Evolutionary conservation across 345 rosid genomes (phyloP).

Genomic region (Kandelia obovata): DNA sequence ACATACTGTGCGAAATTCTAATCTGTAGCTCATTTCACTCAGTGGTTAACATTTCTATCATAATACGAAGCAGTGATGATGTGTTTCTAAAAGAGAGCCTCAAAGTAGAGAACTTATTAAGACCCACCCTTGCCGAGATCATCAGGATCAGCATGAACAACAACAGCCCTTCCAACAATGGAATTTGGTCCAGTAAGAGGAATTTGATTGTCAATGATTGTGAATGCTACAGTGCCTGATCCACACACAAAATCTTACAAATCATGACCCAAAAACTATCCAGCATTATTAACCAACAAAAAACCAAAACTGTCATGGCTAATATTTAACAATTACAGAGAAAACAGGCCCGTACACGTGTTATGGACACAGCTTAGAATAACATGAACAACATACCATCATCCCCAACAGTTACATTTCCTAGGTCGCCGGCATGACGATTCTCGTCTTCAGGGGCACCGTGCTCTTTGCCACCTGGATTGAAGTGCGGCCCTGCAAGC

Average conservation of each 20-base stretch:
- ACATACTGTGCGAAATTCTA: too few species aligned
- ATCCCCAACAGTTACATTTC: slow-evolving; percentile 72
- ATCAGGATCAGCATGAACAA: slow-evolving; percentile 90
- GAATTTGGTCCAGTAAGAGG: slow-evolving; percentile 79
- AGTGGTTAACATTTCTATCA: background rate
- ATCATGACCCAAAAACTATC: slow-evolving; percentile 7
- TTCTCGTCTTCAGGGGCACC: slow-evolving; percentile 84
- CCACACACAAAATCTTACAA: slow-evolving; percentile 2
- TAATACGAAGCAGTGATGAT: background rate
- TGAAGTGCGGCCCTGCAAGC: slow-evolving; percentile 76
- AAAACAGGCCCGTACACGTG: background rate
- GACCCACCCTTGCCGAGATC: slow-evolving; percentile 91
- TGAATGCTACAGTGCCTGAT: slow-evolving; percentile 66
- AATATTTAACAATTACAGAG: background rate
- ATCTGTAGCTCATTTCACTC: background rate
- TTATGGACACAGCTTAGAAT: background rate
- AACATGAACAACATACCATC: slow-evolving; percentile 49
- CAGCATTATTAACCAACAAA: background rate
- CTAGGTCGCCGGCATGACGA: slow-evolving; percentile 97
- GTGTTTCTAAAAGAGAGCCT: background rate
- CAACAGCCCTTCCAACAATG: slow-evolving; percentile 89
- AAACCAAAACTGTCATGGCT: background rate
- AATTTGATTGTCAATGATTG: slow-evolving; percentile 66
- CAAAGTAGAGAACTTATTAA: background rate
- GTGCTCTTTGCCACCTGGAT: slow-evolving; percentile 80